phyloP scores from a whole-genome alignment of 116 monocot genomes.

The Cymodocea nodosa region DNA sequence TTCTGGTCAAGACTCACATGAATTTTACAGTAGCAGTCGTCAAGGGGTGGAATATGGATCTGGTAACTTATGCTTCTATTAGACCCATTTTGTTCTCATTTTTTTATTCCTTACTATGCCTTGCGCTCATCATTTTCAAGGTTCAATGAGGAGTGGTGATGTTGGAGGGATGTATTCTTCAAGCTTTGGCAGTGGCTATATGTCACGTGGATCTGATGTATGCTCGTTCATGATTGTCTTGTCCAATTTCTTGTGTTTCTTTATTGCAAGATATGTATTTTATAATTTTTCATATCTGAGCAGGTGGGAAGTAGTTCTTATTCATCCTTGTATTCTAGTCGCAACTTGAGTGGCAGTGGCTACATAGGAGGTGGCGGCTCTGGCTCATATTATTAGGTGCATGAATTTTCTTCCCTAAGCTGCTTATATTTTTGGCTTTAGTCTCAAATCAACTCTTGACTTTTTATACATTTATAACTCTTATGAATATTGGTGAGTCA shows the following conservation, averaged over 20 bases:
- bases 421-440: not conserved
- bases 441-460: not conserved
- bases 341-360: conserved; percentile 47
- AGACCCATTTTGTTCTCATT: not conserved
- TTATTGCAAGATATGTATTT: not conserved
- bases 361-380: conserved; percentile 56
- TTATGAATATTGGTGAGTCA: not conserved
- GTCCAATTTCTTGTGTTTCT: not conserved
- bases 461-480: not conserved
- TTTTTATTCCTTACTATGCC: not conserved
- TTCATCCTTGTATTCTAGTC: conserved; percentile 72
- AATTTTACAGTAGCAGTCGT: conserved; percentile 54
- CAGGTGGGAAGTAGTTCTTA: conserved; percentile 83
- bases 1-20: conserved; percentile 51
- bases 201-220: conserved; percentile 86
- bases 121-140: conserved; percentile 19
- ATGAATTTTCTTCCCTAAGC: not conserved
- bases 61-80: not conserved
- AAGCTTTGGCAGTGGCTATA: conserved; percentile 40
- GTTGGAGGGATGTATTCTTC: conserved; percentile 73
- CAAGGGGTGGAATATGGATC: conserved; percentile 37
- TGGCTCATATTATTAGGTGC: conserved; percentile 88
- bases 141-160: conserved; percentile 53
- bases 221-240: conserved; percentile 1
- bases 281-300: conserved; percentile 4